Evolutionary conservation across 139 green algal species (phyloP).

Genomic region (Picochlorum sp.): DNA sequence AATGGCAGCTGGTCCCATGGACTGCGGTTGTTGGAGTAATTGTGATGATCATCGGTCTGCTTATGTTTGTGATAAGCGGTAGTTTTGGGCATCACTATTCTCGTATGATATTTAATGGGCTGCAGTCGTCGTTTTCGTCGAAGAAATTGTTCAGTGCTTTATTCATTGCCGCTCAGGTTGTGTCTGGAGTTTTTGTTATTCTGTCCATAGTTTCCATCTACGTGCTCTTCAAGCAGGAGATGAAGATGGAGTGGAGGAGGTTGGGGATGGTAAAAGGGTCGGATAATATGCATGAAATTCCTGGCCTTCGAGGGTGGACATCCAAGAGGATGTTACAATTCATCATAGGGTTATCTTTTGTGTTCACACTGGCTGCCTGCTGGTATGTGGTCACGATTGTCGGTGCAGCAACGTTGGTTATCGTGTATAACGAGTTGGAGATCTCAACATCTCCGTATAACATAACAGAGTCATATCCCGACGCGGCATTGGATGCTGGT

Average conservation of each 20-base stretch:
- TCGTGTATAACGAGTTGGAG: no score
- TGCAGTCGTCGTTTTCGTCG: neutral
- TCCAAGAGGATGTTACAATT: no score
- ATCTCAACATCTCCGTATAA: no score
- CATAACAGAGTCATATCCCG: no score
- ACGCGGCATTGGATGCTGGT: no score
- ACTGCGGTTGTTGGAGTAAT: neutral
- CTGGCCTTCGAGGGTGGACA: no score
- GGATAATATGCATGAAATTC: neutral
- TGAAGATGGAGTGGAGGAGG: conserved; percentile 2
- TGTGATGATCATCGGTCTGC: neutral
- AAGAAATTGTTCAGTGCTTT: neutral
- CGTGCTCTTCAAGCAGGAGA: neutral
- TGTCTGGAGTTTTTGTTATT: neutral
- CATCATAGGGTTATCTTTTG: no score
- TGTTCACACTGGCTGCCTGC: no score
- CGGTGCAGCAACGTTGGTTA: no score
- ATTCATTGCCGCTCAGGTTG: neutral
- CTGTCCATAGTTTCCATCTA: neutral
- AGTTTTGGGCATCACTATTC: neutral
- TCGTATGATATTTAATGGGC: neutral
- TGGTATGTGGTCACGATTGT: no score
- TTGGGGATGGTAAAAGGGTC: neutral
- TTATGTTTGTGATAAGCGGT: neutral
- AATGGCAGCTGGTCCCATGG: neutral